Evolutionary conservation across 495 filamentous ascomycete genomes (phyloP).

Genomic region (Chaetomium tenue): DNA sequence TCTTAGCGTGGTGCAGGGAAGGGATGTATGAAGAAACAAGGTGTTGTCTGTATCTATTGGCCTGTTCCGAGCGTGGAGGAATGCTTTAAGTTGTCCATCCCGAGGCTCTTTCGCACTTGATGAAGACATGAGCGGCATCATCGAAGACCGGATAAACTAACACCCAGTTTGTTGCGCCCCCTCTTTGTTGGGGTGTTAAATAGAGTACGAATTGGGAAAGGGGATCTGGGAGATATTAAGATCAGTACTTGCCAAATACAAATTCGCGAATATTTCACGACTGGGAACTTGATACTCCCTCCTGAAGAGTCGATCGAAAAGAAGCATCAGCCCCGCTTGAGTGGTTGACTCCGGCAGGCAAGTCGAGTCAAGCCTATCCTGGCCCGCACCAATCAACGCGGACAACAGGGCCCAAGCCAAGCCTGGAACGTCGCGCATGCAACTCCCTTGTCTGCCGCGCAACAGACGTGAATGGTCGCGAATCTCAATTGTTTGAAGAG

Average conservation of each 20-base stretch:
- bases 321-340: too few species aligned
- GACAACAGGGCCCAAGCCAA: neutral
- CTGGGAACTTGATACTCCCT: too few species aligned
- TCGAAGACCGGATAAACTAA: neutral
- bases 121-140: neutral
- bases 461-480: conserved; percentile 11
- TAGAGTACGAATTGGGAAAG: too few species aligned
- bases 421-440: neutral
- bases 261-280: too few species aligned
- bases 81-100: neutral
- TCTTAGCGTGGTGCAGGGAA: neutral
- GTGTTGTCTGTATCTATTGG: conserved; percentile 10
- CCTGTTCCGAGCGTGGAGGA: neutral
- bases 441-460: conserved; percentile 19
- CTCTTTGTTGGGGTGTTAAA: too few species aligned
- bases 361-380: too few species aligned
- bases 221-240: too few species aligned
- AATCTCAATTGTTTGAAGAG: conserved; percentile 4
- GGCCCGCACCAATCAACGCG: neutral
- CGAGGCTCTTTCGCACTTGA: neutral
- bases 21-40: conserved; percentile 2
- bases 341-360: conserved; percentile 1
- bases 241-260: too few species aligned
- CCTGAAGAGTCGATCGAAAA: too few species aligned
- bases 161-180: too few species aligned